A percentile compares a stretch with the other conserved stretches of the same genome.
phyloP scores from a whole-genome alignment of 495 filamentous ascomycete species.

The Aspergillus panamensis region DNA sequence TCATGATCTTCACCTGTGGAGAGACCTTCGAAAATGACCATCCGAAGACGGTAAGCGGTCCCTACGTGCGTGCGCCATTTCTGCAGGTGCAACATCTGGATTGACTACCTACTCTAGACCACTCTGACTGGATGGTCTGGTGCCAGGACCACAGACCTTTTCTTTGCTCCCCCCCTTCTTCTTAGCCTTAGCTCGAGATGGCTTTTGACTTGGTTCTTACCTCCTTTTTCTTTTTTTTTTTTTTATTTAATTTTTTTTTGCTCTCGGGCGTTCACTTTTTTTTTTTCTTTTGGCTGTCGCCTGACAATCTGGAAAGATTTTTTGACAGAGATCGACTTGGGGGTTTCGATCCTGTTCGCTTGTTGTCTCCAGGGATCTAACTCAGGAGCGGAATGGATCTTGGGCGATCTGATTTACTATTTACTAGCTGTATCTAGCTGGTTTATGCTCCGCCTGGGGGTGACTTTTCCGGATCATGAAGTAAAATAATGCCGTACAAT shows the following conservation, averaged over 20 bases:
- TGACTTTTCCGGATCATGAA: background rate
- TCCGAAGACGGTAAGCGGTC: background rate
- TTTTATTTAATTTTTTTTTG: constrained; percentile 7
- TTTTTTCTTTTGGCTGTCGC: background rate
- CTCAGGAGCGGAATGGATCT: background rate
- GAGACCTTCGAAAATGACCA: background rate
- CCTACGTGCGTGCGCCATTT: constrained; percentile 23
- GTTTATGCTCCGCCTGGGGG: background rate
- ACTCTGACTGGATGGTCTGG: background rate
- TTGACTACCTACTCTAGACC: constrained; percentile 1
- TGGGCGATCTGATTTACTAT: background rate
- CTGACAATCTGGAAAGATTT: background rate
- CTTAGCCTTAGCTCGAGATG: too few relatives aligned
- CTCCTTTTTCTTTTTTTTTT: constrained; percentile 3
- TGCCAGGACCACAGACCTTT: background rate
- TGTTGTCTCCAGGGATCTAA: background rate
- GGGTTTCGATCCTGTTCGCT: constrained; percentile 4
- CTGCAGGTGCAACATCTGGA: constrained; percentile 26
- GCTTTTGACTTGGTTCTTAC: background rate
- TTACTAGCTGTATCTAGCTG: background rate
- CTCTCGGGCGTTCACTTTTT: constrained; percentile 5
- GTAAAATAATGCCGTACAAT: background rate
- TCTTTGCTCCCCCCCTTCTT: too few relatives aligned
- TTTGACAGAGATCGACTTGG: constrained; percentile 10
- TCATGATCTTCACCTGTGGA: background rate